These are phyloP conservation scores for Wickerhamomyces hampshirensis DNA, from an alignment of 805 yeast genomes.

Conservation along the genomic window DNA sequence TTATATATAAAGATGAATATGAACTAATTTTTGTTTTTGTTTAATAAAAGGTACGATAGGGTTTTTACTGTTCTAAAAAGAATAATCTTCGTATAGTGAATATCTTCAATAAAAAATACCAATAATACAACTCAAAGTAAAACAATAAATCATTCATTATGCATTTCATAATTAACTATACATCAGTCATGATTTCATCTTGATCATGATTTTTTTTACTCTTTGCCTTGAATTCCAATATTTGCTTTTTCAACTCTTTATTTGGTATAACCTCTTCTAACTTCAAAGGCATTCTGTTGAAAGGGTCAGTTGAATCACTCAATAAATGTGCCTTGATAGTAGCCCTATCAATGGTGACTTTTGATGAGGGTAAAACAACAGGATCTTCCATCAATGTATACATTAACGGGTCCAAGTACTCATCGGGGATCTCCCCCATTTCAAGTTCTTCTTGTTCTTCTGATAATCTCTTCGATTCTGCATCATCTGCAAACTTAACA, in stretches of 20 bases:
- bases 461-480: constrained; percentile 50
- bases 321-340: constrained; percentile 91
- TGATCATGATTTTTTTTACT: constrained; percentile 3
- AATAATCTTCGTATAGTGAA: too few relatives aligned
- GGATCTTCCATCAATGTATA: constrained; percentile 95
- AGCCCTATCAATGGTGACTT: constrained; percentile 78
- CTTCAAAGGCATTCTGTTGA: constrained; percentile 86
- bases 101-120: too few relatives aligned
- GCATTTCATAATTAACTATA: constrained; percentile 1
- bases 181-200: constrained; percentile 13
- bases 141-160: background rate
- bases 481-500: constrained; percentile 54
- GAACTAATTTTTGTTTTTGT: too few relatives aligned
- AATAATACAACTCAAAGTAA: too few relatives aligned
- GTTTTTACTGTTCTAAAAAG: constrained; percentile 7
- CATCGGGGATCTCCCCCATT: constrained; percentile 93
- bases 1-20: constrained; percentile 3
- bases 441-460: constrained; percentile 85
- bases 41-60: constrained; percentile 26
- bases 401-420: constrained; percentile 95
- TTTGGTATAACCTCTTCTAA: constrained; percentile 85
- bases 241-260: constrained; percentile 57
- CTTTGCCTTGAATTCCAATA: constrained; percentile 39
- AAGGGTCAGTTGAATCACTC: constrained; percentile 96
- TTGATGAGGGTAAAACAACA: constrained; percentile 86